Percentiles rank a stretch among this genome's conserved stretches.
phyloP scores from a whole-genome alignment of 352 stramenopile species.

The Pythium rhizo-oryzae region DNA sequence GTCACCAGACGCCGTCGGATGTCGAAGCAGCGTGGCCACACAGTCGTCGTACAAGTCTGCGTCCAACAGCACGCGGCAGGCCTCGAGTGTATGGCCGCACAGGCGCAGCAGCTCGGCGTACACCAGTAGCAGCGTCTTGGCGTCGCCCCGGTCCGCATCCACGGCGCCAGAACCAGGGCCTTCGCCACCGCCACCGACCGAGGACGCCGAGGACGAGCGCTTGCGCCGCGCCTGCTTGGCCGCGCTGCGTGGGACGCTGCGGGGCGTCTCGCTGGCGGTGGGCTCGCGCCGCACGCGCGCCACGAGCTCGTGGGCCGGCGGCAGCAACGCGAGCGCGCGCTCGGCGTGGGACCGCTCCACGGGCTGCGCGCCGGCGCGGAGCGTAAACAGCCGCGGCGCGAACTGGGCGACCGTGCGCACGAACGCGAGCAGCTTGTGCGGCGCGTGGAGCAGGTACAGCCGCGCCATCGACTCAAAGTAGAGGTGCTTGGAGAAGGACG shows the following conservation, averaged over 20 bases:
- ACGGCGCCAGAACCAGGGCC: not conserved
- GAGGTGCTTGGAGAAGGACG: slow-evolving; percentile 87
- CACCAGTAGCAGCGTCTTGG: slow-evolving; percentile 48
- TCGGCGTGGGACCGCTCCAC: slow-evolving; percentile 63
- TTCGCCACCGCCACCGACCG: not conserved
- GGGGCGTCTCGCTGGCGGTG: not conserved
- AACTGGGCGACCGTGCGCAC: slow-evolving; percentile 62
- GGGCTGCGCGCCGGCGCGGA: slow-evolving; percentile 26
- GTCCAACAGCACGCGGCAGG: slow-evolving; percentile 57
- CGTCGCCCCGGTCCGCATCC: not conserved
- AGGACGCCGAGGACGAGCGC: not conserved
- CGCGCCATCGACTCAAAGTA: slow-evolving; percentile 86
- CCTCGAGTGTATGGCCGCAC: slow-evolving; percentile 57
- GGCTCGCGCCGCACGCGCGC: slow-evolving; percentile 29
- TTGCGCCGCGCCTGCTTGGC: not conserved
- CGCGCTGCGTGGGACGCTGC: not conserved
- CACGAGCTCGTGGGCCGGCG: slow-evolving; percentile 50
- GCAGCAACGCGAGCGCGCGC: slow-evolving; percentile 65
- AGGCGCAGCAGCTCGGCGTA: slow-evolving; percentile 64
- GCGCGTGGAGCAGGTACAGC: slow-evolving; percentile 78
- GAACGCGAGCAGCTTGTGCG: slow-evolving; percentile 56
- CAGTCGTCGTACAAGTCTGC: slow-evolving; percentile 70
- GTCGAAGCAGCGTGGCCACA: slow-evolving; percentile 38
- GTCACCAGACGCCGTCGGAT: not conserved
- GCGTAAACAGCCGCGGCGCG: slow-evolving; percentile 67